phyloP scores from a whole-genome alignment of 768 basidiomycete species.

The Mrakia blollopis region DNA sequence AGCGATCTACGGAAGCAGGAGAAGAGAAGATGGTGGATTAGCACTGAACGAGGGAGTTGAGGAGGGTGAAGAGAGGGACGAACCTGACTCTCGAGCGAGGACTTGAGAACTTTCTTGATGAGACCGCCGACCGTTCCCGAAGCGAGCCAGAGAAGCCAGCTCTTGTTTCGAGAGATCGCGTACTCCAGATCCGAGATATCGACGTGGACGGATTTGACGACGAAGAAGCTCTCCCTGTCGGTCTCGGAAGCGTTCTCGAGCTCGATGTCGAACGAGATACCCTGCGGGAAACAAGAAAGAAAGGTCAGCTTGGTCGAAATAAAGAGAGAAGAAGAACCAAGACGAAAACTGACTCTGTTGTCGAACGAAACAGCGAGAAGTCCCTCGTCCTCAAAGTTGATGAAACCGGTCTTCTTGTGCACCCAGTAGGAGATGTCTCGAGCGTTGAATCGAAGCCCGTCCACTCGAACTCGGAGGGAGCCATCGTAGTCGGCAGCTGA shows the following conservation, averaged over 20 bases:
- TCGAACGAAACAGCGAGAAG: slow-evolving; percentile 46
- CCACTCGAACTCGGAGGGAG: slow-evolving; percentile 42
- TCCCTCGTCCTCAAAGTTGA: slow-evolving; percentile 41
- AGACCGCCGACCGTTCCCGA: slow-evolving; percentile 17
- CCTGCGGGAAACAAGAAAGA: slow-evolving; percentile 14
- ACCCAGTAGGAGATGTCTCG: slow-evolving; percentile 47
- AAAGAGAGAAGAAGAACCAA: too few relatives aligned
- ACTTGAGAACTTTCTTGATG: slow-evolving; percentile 24
- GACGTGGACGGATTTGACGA: slow-evolving; percentile 45
- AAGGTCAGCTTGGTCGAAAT: too few relatives aligned
- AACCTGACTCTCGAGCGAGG: slow-evolving; percentile 18
- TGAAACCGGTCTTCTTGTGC: slow-evolving; percentile 42
- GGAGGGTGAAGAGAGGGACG: neutral
- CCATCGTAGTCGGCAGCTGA: slow-evolving; percentile 43
- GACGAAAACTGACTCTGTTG: slow-evolving; percentile 32
- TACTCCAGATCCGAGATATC: slow-evolving; percentile 44
- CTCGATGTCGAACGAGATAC: slow-evolving; percentile 46
- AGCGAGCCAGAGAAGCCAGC: slow-evolving; percentile 5
- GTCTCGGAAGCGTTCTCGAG: slow-evolving; percentile 47
- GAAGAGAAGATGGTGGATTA: too few relatives aligned
- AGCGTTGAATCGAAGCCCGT: slow-evolving; percentile 46
- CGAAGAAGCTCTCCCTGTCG: slow-evolving; percentile 48
- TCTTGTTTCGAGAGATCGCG: slow-evolving; percentile 41
- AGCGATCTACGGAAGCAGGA: slow-evolving; percentile 13
- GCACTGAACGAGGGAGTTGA: neutral